phyloP scores from a whole-genome alignment of 352 stramenopile species.

The Nothophytophthora sp. region DNA sequence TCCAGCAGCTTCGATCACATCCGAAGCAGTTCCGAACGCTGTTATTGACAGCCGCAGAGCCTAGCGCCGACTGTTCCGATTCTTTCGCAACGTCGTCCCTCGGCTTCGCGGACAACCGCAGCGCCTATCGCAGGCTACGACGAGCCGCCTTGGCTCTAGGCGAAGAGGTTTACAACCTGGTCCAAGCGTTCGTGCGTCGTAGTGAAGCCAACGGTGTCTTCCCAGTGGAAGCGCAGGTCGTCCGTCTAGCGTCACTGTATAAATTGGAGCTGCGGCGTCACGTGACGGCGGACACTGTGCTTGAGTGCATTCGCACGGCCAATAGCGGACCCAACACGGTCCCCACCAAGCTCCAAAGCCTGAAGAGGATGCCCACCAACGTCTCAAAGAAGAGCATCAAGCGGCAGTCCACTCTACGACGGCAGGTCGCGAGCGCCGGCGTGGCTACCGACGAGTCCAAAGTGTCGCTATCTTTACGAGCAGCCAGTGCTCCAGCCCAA shows the following conservation, averaged over 20 bases:
- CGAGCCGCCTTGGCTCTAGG: slow-evolving; percentile 36
- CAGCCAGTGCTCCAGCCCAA: slow-evolving; percentile 12
- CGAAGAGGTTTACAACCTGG: slow-evolving; percentile 45
- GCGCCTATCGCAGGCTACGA: slow-evolving; percentile 41
- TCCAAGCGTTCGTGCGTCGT: slow-evolving; percentile 39
- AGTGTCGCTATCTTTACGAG: not conserved
- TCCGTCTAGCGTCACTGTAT: slow-evolving; percentile 61
- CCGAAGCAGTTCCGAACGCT: slow-evolving; percentile 42
- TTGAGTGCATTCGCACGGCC: slow-evolving; percentile 30
- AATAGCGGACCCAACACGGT: not conserved
- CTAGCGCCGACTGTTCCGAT: slow-evolving; percentile 9
- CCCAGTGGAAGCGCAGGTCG: slow-evolving; percentile 36
- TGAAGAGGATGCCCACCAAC: not conserved
- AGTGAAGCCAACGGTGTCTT: slow-evolving; percentile 49
- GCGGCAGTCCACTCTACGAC: slow-evolving; percentile 2
- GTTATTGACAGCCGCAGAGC: slow-evolving; percentile 24
- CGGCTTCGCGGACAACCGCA: slow-evolving; percentile 17
- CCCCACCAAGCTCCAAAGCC: not conserved
- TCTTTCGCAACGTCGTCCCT: not conserved
- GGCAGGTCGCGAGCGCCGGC: slow-evolving; percentile 16
- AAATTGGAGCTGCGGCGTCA: slow-evolving; percentile 60
- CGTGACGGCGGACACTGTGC: slow-evolving; percentile 48
- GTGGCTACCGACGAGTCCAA: not conserved
- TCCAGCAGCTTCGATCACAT: slow-evolving; percentile 38
- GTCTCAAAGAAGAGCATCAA: slow-evolving; percentile 4